Evolutionary conservation across 2,329 filamentous ascomycete species (phyloP), one percentile per base, ranked within the genome.

Genomic region (Cladophialophora carrionii): DNA sequence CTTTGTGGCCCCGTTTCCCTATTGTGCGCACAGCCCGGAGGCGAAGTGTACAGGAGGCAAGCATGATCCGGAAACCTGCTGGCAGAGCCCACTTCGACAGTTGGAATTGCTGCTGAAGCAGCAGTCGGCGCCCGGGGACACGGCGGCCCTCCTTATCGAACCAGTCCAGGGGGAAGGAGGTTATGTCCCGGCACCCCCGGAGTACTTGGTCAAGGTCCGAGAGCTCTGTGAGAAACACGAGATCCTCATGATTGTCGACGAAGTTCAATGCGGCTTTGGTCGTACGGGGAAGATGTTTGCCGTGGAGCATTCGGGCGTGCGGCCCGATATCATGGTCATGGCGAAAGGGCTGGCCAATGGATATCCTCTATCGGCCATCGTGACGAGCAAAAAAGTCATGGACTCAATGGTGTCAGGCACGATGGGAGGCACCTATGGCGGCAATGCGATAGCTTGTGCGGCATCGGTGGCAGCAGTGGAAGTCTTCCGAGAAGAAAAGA

Each of bases 321-420:
- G 81, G 0, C 86, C 86, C 0, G 85, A 88, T 70, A 82, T 88
- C 26, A 81, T 85, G 72, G 82, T 85, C 0, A 80, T 87, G 32
- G 85, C 84, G 3, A 88, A 88, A 72, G 84, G 82, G 0, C 77
- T 88, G 0, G 84, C 83, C 2, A 85, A 81, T 9, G 85, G 86
- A 0, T 86, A 84, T 69, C 80, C 84, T 0, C 76, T 87, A 2
- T 84, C 84, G 1, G 85, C 79, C 0, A 75, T 87, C 55, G 74
- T 88, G 22, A 79, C 85, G 31, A 77, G 77, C 43, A 68, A 82
- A 17, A 77, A 76, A 14, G 78, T 87, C 6, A 78, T 82, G 34
- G 34, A 41, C 34, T 17, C 34, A 41, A 41, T 41, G 34, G 14
- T 6, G 14, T 7, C 34, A 17, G 34, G 34, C 6, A 76, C 83